Percentiles rank a stretch among this genome's conserved stretches.
Evolutionary conservation across 768 basidiomycete genomes (phyloP).

Genomic region (Naganishia onofrii): DNA sequence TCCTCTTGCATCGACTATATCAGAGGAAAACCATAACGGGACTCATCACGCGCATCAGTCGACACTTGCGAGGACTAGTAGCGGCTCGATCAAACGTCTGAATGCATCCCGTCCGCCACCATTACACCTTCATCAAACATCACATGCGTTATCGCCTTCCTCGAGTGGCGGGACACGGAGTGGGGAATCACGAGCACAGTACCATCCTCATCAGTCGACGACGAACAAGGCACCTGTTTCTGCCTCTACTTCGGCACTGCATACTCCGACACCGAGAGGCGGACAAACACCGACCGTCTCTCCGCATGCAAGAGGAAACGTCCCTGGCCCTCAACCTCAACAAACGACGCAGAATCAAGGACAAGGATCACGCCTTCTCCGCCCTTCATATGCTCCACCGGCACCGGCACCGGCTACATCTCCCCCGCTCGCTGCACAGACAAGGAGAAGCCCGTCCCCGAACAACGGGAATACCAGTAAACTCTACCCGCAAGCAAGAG

Average conservation of each 20-base stretch:
- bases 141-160: conserved; percentile 11
- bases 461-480: background rate
- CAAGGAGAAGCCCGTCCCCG: background rate
- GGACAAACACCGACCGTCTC: background rate
- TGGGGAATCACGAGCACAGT: background rate
- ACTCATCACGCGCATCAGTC: background rate
- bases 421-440: background rate
- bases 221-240: background rate
- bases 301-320: background rate
- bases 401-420: too few species aligned
- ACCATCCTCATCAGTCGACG: conserved; percentile 5
- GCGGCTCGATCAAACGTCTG: conserved; percentile 51
- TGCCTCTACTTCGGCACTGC: background rate
- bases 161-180: background rate
- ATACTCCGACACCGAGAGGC: background rate
- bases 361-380: background rate
- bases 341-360: background rate
- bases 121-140: conserved; percentile 63
- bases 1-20: background rate
- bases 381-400: background rate
- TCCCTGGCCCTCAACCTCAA: background rate
- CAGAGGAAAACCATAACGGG: background rate
- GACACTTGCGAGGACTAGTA: conserved; percentile 4
- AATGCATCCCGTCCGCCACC: conserved; percentile 72
- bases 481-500: background rate